Base-by-base conservation (phyloP, 306 rosid genomes). In the Pyrus bretschneideri region DNA sequence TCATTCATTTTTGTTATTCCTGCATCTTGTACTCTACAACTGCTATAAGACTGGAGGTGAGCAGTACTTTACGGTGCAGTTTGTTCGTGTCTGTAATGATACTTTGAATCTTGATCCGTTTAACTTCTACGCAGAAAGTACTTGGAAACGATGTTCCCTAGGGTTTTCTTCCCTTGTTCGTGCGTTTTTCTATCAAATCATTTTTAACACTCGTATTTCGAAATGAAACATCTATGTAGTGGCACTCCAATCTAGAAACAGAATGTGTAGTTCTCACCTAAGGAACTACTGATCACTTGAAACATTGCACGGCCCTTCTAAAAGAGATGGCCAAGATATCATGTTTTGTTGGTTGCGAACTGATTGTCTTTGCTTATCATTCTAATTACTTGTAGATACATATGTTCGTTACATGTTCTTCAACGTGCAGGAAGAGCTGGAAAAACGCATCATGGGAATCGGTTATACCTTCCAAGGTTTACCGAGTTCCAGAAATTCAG, bases 401-500 rank as follows among this genome's bases (percentile, higher is more conserved):
- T 49, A 49, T 49, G 21, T 5, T 49, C 21, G 3, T 18, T 49
- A 49, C 55, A 15, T 17, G 21, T 15, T 17, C 21, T 15, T 49
- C 55, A 49, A 49, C 55, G 2, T 49, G 55, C 55, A 15, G 21
- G 55, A 49, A 3, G 55, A 49, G 21, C 8, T 49, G 55, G 8
- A 49, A 49, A 18, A 49, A 5, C 19, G 4, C 88, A 89, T 51
- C 93, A 91, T 10, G 97, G 96, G 78, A 93, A 93, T 70, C 91
- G 97, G 19, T 73, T 93, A 58, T 91, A 93, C 83, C 87, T 85
- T 89, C 89, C 71, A 79, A 30, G 15, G 30, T 89, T 60, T 93
- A 86, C 82, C 73, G 87, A 89, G 18, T 88, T 93, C 97, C 96
- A 60, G 97, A 93, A 85, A 91, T 91, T 79, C 97, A 91, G 86